Evolutionary conservation across 2,329 filamentous ascomycete genomes (phyloP).

Genomic region (Neofusicoccum kwambonambiense): DNA sequence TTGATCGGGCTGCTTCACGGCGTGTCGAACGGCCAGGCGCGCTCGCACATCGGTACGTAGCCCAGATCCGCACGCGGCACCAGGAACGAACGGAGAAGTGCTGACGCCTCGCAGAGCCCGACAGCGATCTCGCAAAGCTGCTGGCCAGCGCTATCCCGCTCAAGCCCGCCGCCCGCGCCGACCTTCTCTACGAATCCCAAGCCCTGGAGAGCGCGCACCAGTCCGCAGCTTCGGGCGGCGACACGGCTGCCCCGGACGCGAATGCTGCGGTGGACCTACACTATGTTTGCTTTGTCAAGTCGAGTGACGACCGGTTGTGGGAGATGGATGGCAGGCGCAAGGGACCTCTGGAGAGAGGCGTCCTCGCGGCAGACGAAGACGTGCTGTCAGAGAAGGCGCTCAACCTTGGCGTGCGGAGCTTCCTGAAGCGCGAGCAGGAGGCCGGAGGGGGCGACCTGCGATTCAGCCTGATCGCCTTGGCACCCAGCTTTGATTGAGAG

Average conservation of each 20-base stretch:
- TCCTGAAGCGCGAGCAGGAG: conserved; percentile 57
- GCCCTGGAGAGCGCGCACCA: conserved; percentile 77
- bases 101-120: conserved; percentile 37
- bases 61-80: not conserved
- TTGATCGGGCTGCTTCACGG: conserved; percentile 58
- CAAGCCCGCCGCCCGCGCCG: conserved; percentile 63
- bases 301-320: conserved; percentile 67
- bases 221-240: conserved; percentile 71
- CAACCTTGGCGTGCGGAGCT: conserved; percentile 63
- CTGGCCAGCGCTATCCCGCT: conserved; percentile 70
- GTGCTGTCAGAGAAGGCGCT: conserved; percentile 69
- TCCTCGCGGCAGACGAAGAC: conserved; percentile 44
- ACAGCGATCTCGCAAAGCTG: conserved; percentile 62
- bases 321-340: conserved; percentile 75
- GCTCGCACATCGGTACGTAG: conserved; percentile 37
- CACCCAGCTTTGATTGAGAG: conserved; percentile 54
- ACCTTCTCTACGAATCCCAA: conserved; percentile 73
- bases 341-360: conserved; percentile 66
- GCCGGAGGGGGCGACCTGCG: conserved; percentile 58
- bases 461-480: conserved; percentile 63
- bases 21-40: conserved; percentile 50
- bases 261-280: conserved; percentile 87
- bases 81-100: not conserved
- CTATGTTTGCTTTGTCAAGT: conserved; percentile 92
- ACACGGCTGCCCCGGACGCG: conserved; percentile 74